phyloP scores from a whole-genome alignment of 2,329 filamentous ascomycete species.

The Didymosphaeria variabile region DNA sequence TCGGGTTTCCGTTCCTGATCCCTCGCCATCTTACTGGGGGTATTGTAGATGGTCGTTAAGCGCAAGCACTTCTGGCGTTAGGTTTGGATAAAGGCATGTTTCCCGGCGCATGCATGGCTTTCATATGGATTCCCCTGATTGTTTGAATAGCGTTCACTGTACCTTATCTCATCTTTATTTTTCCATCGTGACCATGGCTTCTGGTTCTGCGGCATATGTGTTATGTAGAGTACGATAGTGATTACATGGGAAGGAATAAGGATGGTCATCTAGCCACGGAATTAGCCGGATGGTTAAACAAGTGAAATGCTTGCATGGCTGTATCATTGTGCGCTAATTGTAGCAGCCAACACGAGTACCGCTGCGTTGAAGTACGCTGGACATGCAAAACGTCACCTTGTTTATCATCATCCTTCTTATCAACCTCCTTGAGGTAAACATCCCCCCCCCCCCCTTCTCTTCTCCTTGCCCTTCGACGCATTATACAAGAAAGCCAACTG shows the following conservation, averaged over 20 bases:
- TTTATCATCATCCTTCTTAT: background rate
- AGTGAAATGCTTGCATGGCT: background rate
- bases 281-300: background rate
- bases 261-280: background rate
- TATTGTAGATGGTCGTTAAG: background rate
- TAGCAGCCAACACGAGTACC: background rate
- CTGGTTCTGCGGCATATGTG: background rate
- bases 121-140: background rate
- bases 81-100: background rate
- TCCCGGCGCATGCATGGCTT: background rate
- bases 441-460: too few relatives aligned
- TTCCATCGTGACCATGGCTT: background rate
- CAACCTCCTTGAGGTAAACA: background rate
- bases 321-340: background rate
- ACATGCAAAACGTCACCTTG: background rate
- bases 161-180: background rate
- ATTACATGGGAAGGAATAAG: background rate
- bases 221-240: background rate
- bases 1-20: too few relatives aligned
- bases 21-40: too few relatives aligned
- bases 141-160: conserved; percentile 2
- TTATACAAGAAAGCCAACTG: background rate
- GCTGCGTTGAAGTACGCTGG: background rate
- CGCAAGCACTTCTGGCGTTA: conserved; percentile 1
- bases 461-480: background rate